Evolutionary conservation across 2,329 filamentous ascomycete genomes (phyloP).

Genomic region (Acephala macrosclerotiorum): DNA sequence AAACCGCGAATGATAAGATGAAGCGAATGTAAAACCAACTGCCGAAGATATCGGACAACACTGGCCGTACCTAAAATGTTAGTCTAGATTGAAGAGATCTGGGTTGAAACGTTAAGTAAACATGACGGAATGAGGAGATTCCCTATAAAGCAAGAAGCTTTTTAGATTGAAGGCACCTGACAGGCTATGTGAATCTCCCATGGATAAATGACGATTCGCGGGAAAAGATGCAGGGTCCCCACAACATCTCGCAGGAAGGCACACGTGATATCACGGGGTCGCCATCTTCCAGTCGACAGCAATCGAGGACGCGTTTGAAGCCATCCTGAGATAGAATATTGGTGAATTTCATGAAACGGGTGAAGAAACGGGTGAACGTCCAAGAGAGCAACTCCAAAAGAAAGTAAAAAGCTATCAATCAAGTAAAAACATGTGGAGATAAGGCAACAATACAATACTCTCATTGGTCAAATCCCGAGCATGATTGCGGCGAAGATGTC

Average conservation of each 20-base stretch:
- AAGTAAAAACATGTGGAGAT: not conserved
- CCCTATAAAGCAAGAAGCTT: not conserved
- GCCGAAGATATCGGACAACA: not conserved
- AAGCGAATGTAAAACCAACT: not conserved
- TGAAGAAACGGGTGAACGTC: too few species aligned
- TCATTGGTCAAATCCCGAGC: not conserved
- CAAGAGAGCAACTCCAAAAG: too few species aligned
- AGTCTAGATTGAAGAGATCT: not conserved
- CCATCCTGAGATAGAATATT: too few species aligned
- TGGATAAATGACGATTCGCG: not conserved
- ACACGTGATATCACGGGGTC: not conserved
- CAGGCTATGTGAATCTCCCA: not conserved
- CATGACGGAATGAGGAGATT: not conserved
- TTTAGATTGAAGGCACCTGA: slow-evolving; percentile 3
- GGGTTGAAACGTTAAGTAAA: not conserved
- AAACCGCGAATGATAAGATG: not conserved
- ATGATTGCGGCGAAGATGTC: not conserved
- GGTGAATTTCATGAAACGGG: too few species aligned
- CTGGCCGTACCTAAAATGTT: not conserved
- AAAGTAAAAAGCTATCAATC: too few species aligned
- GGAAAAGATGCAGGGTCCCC: not conserved
- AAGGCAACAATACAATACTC: not conserved
- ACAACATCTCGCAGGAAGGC: not conserved
- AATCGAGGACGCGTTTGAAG: too few species aligned
- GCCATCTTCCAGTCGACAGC: not conserved